Base-by-base conservation (phyloP, 2,329 filamentous ascomycete species). In the Dactylellina leptospora region DNA sequence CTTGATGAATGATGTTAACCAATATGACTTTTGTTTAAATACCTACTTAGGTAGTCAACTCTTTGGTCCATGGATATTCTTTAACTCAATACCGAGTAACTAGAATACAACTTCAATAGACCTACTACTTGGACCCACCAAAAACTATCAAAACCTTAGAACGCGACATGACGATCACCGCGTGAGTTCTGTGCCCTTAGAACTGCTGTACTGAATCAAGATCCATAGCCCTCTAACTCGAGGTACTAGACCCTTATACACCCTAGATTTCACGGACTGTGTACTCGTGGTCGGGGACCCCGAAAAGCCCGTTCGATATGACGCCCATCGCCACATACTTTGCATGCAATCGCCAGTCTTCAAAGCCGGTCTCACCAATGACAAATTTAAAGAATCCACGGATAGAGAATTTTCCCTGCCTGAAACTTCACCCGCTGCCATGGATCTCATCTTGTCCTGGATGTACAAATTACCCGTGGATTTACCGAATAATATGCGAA, bases 321-420 rank as follows among this genome's bases (percentile, higher is more conserved):
- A 55, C 23, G 30, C 9, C 4, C 51, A 55, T 18, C 51, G 51
- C n/a, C 28, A 55, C 10, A 40, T 55, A 5, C 30, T 55, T 13
- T 55, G 30, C 16, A 25, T 55, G 4, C 51, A 55, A 18, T 55
- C 51, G 18, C 51, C 51, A 6, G 30, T 55, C 28, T 55, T 55
- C 51, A 55, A 55, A n/a, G 51, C 30, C 2, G 51, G 22, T 6
- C 36, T 55, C 11, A 18, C 47, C 9, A 42, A 23, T 20, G 51
- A 42, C 4, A 55, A 38, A 2, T 55, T 55, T 33, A 55, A 55
- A 25, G 51, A 55, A 40, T 25, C 28, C 8, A 16, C 9, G 8
- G 40, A 10, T n/a, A 38, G 36, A 27, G 51, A 55, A 25, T 42
- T 55, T 16, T 22, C 16, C 2, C 51, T 55, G 1, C 51, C 51